phyloP scores from a whole-genome alignment of 1,139 yeast species.

The Kurtzmaniella quercitrusa region DNA sequence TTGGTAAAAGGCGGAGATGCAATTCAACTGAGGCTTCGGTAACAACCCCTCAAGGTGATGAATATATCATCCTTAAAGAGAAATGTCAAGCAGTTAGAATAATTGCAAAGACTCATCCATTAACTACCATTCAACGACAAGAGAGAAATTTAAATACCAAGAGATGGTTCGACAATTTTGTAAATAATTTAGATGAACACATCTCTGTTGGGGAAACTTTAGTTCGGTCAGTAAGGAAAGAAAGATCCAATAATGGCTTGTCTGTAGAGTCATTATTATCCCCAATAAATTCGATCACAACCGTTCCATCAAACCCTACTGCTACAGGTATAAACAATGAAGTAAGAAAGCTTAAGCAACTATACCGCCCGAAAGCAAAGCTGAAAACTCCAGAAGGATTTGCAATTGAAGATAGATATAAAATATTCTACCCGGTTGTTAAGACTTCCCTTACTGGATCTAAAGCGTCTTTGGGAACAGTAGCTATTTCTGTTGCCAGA shows the following conservation, averaged over 20 bases:
- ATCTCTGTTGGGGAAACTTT: slow-evolving; percentile 1
- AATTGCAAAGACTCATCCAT: slow-evolving; percentile 24
- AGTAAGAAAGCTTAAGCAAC: slow-evolving; percentile 12
- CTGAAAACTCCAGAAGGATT: neutral
- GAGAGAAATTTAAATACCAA: neutral
- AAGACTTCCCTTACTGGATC: slow-evolving; percentile 34
- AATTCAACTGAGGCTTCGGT: slow-evolving; percentile 3
- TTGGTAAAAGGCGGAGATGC: slow-evolving; percentile 31
- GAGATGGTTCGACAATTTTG: slow-evolving; percentile 1
- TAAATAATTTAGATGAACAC: slow-evolving; percentile 1
- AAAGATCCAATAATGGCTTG: slow-evolving; percentile 14
- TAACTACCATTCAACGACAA: slow-evolving; percentile 12
- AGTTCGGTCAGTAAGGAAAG: neutral
- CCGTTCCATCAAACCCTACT: neutral
- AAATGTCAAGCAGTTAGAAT: slow-evolving; percentile 24
- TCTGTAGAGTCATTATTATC: slow-evolving; percentile 17
- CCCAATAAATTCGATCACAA: slow-evolving; percentile 5
- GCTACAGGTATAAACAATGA: slow-evolving; percentile 9
- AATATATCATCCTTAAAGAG: slow-evolving; percentile 20
- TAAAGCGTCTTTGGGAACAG: slow-evolving; percentile 28
- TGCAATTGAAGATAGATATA: slow-evolving; percentile 15
- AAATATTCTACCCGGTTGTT: slow-evolving; percentile 20
- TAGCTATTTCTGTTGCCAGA: slow-evolving; percentile 36
- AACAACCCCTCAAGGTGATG: slow-evolving; percentile 17
- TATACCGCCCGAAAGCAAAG: slow-evolving; percentile 6